Evolutionary conservation across 352 stramenopile genomes (phyloP).

Genomic region (Globisporangium viniferum): DNA sequence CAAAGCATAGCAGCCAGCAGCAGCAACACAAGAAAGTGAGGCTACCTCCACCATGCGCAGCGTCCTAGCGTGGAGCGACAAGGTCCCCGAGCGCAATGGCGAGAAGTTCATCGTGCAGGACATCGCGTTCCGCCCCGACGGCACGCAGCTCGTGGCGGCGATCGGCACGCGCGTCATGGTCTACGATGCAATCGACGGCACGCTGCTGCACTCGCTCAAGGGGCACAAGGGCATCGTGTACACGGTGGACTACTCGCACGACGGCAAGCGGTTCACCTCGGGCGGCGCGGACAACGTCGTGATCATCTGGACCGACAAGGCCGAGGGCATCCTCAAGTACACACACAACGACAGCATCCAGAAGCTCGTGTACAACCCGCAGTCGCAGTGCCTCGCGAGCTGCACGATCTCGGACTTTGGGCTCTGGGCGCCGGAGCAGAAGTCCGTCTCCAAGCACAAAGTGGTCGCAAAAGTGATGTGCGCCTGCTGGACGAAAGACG

Average conservation of each 20-base stretch:
- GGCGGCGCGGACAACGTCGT: slow-evolving; percentile 93
- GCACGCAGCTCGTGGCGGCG: slow-evolving; percentile 85
- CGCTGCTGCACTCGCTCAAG: slow-evolving; percentile 90
- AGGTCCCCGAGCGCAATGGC: slow-evolving; percentile 84
- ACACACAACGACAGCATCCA: slow-evolving; percentile 94
- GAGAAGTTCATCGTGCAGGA: slow-evolving; percentile 87
- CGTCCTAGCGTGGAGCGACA: slow-evolving; percentile 82
- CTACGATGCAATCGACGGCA: slow-evolving; percentile 89
- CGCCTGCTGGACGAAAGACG: slow-evolving; percentile 91
- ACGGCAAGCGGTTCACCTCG: slow-evolving; percentile 91
- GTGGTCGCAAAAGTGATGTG: slow-evolving; percentile 92
- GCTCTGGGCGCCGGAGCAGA: slow-evolving; percentile 92
- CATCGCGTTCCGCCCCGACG: slow-evolving; percentile 90
- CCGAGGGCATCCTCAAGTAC: slow-evolving; percentile 95
- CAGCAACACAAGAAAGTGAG: not conserved
- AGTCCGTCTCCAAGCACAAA: slow-evolving; percentile 94
- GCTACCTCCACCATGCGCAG: slow-evolving; percentile 54
- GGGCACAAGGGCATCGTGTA: slow-evolving; percentile 91
- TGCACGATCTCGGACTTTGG: slow-evolving; percentile 95
- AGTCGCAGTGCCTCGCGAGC: slow-evolving; percentile 89
- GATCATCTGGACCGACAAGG: slow-evolving; percentile 96
- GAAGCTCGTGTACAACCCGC: slow-evolving; percentile 90
- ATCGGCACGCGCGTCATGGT: slow-evolving; percentile 91
- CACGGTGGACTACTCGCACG: slow-evolving; percentile 86
- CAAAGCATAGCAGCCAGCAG: not conserved